phyloP scores from a whole-genome alignment of 2,329 filamentous ascomycete species.

The Pleurostoma richardsiae region DNA sequence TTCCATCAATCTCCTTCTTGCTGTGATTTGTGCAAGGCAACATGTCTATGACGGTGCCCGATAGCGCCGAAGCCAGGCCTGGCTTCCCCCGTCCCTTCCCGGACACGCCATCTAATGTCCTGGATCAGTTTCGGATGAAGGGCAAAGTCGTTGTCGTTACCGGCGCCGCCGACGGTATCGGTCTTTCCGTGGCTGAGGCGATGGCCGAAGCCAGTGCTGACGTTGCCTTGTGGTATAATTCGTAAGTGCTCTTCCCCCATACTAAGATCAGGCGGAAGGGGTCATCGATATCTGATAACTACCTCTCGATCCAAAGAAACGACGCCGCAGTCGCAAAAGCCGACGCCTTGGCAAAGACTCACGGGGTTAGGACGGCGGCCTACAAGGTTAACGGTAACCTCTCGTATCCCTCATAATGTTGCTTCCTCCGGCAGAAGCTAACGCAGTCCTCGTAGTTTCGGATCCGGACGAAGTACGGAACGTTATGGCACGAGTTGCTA shows the following conservation, averaged over 20 bases:
- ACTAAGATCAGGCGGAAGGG: no score
- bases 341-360: conserved; percentile 29
- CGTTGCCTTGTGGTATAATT: conserved; percentile 34
- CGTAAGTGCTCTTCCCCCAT: neutral
- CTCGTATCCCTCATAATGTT: no score
- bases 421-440: no score
- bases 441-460: conserved; percentile 20
- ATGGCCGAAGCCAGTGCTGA: conserved; percentile 38
- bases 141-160: conserved; percentile 37
- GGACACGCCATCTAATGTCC: conserved; percentile 31
- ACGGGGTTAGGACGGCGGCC: conserved; percentile 29
- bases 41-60: conserved; percentile 31
- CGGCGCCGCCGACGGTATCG: conserved; percentile 40
- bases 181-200: conserved; percentile 35
- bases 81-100: conserved; percentile 32
- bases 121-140: conserved; percentile 36
- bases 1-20: no score
- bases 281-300: no score
- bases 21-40: conserved; percentile 3
- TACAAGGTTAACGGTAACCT: conserved; percentile 32
- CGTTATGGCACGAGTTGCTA: conserved; percentile 24
- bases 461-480: conserved; percentile 27
- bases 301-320: neutral
- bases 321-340: conserved; percentile 22
- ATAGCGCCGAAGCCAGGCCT: conserved; percentile 17